Percentiles rank a stretch among this genome's conserved stretches.
Conservation (phyloP, 495 filamentous ascomycete genomes). For the Annulohypoxylon maeteangense region DNA sequence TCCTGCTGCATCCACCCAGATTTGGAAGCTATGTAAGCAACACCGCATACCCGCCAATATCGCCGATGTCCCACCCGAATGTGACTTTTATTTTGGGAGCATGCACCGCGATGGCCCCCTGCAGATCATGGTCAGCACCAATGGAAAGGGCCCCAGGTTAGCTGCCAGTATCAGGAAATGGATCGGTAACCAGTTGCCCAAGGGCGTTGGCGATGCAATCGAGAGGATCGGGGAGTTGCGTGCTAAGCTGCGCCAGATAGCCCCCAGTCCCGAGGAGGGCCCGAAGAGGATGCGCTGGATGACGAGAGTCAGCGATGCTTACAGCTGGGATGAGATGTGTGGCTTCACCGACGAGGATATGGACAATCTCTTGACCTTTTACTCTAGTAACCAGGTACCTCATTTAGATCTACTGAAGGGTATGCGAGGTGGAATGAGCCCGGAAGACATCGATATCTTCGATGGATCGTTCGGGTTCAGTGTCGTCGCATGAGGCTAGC, state of each 20-base stretch:
- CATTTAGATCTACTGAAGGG: constrained; percentile 59
- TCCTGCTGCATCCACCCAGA: constrained; percentile 81
- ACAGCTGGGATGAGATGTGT: constrained; percentile 86
- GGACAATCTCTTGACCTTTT: constrained; percentile 76
- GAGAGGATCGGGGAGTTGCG: constrained; percentile 82
- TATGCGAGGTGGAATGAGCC: constrained; percentile 58
- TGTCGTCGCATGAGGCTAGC: constrained; percentile 55
- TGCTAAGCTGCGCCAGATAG: constrained; percentile 79
- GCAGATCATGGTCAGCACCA: constrained; percentile 98
- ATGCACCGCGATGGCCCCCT: constrained; percentile 94
- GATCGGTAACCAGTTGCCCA: constrained; percentile 80
- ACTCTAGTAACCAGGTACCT: constrained; percentile 63
- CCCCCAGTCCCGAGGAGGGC: constrained; percentile 76
- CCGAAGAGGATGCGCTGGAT: constrained; percentile 97
- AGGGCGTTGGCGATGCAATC: constrained; percentile 83
- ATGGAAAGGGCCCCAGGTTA: constrained; percentile 93
- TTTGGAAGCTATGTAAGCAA: constrained; percentile 93
- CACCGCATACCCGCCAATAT: constrained; percentile 89
- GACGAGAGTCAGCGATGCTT: constrained; percentile 88
- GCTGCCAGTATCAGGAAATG: constrained; percentile 86
- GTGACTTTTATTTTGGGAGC: constrained; percentile 98
- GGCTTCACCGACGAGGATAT: constrained; percentile 87
- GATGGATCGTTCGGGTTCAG: constrained; percentile 70
- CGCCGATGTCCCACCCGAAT: constrained; percentile 95
- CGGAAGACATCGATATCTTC: constrained; percentile 61